These are phyloP conservation scores for Fibroporia radiculosa DNA, from an alignment of 768 basidiomycete species.

Conservation along the genomic window DNA sequence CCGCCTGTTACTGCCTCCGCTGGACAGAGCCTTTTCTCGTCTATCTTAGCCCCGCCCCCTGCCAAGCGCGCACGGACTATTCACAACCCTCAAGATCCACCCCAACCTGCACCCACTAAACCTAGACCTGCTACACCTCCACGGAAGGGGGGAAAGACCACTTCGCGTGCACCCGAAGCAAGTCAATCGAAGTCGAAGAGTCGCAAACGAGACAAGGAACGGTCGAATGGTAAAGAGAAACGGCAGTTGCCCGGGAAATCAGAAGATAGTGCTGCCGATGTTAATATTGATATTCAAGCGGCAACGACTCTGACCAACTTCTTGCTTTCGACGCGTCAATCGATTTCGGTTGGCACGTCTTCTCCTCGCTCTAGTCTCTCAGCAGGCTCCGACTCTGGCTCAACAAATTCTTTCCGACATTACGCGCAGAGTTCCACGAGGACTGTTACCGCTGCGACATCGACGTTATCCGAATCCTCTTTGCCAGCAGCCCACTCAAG, in stretches of 20 bases:
- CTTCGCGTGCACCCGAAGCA: slow-evolving; percentile 14
- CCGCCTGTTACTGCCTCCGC: slow-evolving; percentile 29
- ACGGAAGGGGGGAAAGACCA: slow-evolving; percentile 13
- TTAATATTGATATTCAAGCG: slow-evolving; percentile 65
- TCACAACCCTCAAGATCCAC: slow-evolving; percentile 65
- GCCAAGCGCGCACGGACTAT: slow-evolving; percentile 74
- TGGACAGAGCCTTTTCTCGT: slow-evolving; percentile 58
- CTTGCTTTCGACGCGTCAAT: slow-evolving; percentile 56
- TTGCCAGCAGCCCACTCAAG: slow-evolving; percentile 21
- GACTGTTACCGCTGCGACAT: slow-evolving; percentile 33
- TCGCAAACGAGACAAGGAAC: slow-evolving; percentile 15
- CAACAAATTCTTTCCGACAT: slow-evolving; percentile 52
- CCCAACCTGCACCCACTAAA: slow-evolving; percentile 43
- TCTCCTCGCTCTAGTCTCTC: slow-evolving; percentile 68
- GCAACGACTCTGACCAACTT: slow-evolving; percentile 74
- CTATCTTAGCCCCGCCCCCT: slow-evolving; percentile 72
- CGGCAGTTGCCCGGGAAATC: slow-evolving; percentile 10
- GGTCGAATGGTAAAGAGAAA: slow-evolving; percentile 13
- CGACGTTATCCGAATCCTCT: slow-evolving; percentile 34
- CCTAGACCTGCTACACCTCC: slow-evolving; percentile 15
- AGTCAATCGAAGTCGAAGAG: slow-evolving; percentile 15
- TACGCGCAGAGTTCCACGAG: slow-evolving; percentile 63
- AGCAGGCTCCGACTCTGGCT: slow-evolving; percentile 60
- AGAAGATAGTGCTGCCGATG: slow-evolving; percentile 8
- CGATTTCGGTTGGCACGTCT: slow-evolving; percentile 46